phyloP scores from a whole-genome alignment of 345 rosid genomes.

The Diplotaxis tenuifolia region DNA sequence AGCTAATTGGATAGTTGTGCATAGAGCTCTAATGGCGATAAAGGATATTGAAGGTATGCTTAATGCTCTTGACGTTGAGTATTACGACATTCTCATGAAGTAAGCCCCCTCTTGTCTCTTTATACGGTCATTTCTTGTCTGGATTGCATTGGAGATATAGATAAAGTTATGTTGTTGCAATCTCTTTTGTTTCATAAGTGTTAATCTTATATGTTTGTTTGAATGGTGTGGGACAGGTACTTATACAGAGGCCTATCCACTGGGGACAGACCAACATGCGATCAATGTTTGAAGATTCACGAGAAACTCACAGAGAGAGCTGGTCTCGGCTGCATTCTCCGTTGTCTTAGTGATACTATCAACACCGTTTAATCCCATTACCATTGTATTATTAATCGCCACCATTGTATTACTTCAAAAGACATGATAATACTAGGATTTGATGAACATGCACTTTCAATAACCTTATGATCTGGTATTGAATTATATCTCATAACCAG shows the following conservation, averaged over 20 bases:
- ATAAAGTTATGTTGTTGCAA: neutral
- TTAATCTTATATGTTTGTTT: neutral
- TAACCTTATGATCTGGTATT: neutral
- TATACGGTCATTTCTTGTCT: neutral
- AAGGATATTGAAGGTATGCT: conserved; percentile 83
- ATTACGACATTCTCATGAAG: conserved; percentile 95
- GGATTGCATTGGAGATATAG: too few relatives aligned
- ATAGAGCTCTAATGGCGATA: conserved; percentile 89
- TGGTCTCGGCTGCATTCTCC: conserved; percentile 87
- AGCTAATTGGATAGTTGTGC: conserved; percentile 87
- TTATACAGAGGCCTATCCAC: conserved; percentile 86
- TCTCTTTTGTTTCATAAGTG: too few relatives aligned
- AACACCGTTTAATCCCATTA: conserved; percentile 61
- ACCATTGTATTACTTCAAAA: conserved; percentile 1
- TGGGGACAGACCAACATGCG: conserved; percentile 90
- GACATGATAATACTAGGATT: neutral
- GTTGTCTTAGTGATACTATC: conserved; percentile 72
- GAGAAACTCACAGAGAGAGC: conserved; percentile 87
- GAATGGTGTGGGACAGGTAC: conserved; percentile 48
- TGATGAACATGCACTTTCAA: neutral
- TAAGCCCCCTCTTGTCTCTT: conserved; percentile 33
- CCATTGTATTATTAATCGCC: neutral
- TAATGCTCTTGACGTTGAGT: conserved; percentile 79
- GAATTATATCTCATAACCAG: conserved; percentile 66
- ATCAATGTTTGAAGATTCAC: conserved; percentile 83